Percentiles rank a stretch among this genome's conserved stretches.
Conservation (phyloP, 331 rosid genomes). For the Quercus tomentella region DNA sequence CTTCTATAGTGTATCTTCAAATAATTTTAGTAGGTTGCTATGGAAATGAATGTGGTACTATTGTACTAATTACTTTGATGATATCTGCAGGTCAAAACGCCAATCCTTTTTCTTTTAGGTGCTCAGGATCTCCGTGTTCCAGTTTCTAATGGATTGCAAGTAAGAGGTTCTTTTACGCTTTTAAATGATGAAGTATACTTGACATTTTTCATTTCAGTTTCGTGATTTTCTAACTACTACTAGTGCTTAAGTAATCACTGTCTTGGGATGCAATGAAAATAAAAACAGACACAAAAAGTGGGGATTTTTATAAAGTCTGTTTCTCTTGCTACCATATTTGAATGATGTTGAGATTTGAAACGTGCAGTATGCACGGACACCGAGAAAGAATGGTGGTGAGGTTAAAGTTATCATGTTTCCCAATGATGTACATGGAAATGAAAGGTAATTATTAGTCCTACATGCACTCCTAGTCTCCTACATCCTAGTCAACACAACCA, state of each 20-base stretch:
- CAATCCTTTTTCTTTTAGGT: constrained; percentile 80
- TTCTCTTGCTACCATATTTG: background rate
- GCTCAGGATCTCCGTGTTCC: constrained; percentile 95
- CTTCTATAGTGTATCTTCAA: background rate
- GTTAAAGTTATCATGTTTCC: constrained; percentile 78
- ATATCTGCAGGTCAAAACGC: constrained; percentile 75
- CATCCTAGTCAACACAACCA: background rate
- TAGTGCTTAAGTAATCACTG: background rate
- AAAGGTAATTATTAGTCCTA: constrained; percentile 44
- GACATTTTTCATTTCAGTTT: background rate
- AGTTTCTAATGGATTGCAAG: constrained; percentile 71
- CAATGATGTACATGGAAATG: constrained; percentile 64
- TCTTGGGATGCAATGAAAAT: background rate
- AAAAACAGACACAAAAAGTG: background rate
- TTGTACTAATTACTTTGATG: constrained; percentile 5
- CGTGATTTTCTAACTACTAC: background rate
- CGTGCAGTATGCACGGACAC: constrained; percentile 72
- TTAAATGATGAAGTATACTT: background rate
- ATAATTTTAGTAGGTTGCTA: background rate
- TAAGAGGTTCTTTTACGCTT: constrained; percentile 36
- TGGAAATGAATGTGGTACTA: background rate
- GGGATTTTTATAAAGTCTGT: background rate
- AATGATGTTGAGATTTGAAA: constrained; percentile 19
- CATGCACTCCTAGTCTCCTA: background rate
- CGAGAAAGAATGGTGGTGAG: constrained; percentile 65